These are phyloP conservation scores for Ogataea minuta DNA, from an alignment of 805 yeast genomes.

Conservation along the genomic window DNA sequence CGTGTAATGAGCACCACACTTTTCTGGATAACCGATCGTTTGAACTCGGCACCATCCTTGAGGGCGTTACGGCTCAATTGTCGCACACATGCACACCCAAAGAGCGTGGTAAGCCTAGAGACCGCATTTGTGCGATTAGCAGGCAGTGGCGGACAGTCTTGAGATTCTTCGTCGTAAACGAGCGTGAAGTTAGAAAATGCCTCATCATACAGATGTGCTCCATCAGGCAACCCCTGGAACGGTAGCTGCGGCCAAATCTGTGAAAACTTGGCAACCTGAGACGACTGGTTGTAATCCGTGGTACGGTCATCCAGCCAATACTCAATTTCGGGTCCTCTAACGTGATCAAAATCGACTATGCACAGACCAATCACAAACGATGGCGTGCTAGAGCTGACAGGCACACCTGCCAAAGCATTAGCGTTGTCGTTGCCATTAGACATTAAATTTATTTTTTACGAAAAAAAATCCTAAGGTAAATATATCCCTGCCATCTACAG, in stretches of 20 bases:
- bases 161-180: slow-evolving; percentile 57
- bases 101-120: slow-evolving; percentile 55
- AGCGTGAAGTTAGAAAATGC: slow-evolving; percentile 89
- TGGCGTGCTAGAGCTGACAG: not conserved
- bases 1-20: slow-evolving; percentile 78
- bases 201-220: slow-evolving; percentile 90
- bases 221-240: slow-evolving; percentile 95
- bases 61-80: slow-evolving; percentile 70
- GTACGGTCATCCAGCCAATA: slow-evolving; percentile 65
- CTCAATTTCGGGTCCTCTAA: slow-evolving; percentile 91
- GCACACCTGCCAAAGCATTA: slow-evolving; percentile 5
- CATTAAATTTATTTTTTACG: slow-evolving; percentile 1
- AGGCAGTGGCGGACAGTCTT: slow-evolving; percentile 45
- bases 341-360: slow-evolving; percentile 89
- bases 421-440: not conserved
- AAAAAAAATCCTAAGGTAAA: slow-evolving; percentile 2
- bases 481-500: slow-evolving; percentile 10
- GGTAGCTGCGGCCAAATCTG: slow-evolving; percentile 82
- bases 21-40: slow-evolving; percentile 84
- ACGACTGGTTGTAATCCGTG: slow-evolving; percentile 32
- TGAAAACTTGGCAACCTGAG: slow-evolving; percentile 31
- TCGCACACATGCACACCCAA: slow-evolving; percentile 91
- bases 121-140: slow-evolving; percentile 27
- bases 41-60: slow-evolving; percentile 22
- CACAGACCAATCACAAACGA: slow-evolving; percentile 73